Percentiles rank a stretch among this genome's conserved stretches.
Evolutionary conservation across 176 grass and related monocot species (phyloP).

Genomic region (Saccharum spontaneum): DNA sequence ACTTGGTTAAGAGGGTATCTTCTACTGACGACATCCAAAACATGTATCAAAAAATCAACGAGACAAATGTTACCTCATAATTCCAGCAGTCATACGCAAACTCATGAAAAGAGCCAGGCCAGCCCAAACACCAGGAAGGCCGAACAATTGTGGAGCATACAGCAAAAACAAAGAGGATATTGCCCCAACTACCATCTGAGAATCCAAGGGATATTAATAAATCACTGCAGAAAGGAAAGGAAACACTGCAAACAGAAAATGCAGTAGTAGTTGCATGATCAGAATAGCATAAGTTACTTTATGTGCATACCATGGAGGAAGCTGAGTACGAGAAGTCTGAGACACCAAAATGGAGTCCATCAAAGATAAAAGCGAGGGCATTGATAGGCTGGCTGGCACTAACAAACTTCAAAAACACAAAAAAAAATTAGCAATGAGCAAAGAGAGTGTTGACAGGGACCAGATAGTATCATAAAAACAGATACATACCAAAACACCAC

Average conservation of each 20-base stretch:
- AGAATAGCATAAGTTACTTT: constrained; percentile 12
- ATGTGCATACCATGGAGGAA: constrained; percentile 64
- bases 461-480: constrained; percentile 23
- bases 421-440: constrained; percentile 20
- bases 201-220: constrained; percentile 30
- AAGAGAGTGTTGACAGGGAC: neutral
- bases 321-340: constrained; percentile 84
- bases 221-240: constrained; percentile 21
- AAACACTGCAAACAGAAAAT: constrained; percentile 1
- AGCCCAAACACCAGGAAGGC: constrained; percentile 69
- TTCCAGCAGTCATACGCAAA: constrained; percentile 60
- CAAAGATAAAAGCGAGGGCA: constrained; percentile 76
- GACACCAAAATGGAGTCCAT: constrained; percentile 75
- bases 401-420: constrained; percentile 62
- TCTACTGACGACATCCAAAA: neutral
- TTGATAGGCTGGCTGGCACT: constrained; percentile 78
- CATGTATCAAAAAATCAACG: neutral
- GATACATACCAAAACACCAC: constrained; percentile 64
- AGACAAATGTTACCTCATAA: constrained; percentile 53
- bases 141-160: constrained; percentile 55
- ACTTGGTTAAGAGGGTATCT: neutral
- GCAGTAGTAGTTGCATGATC: neutral
- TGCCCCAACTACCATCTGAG: constrained; percentile 63
- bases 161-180: constrained; percentile 69
- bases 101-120: constrained; percentile 78